Evolutionary conservation across 2,329 filamentous ascomycete species (phyloP), one percentile per base, ranked within the genome.

Genomic region (Aspergillus hiratsukae): DNA sequence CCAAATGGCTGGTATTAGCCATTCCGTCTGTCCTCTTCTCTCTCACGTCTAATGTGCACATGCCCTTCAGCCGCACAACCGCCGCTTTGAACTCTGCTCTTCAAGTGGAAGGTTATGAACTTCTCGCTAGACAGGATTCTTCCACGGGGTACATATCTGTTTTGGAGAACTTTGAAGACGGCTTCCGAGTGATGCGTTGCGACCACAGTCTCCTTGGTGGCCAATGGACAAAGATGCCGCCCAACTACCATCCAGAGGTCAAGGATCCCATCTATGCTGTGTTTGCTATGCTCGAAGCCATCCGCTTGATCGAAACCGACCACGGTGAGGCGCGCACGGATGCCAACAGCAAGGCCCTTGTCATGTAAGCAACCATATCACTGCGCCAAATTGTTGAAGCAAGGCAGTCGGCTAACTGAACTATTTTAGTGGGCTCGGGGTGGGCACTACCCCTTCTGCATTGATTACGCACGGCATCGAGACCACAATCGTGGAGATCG

Each of bases 131-230:
- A 10, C 81, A 84, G 62, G 94, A 97, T 73, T 96, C 91, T 0
- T 74, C 88, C 50, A 97, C 94, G 0, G 94, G 94, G 6, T 97
- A 99, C 69, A 80, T 99, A 46, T 96, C 93, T 0, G 90, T 99
- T 1, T 71, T 97, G 27, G 90, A 99, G 63, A 94, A 86, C 69
- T 69, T 81, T 7, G 75, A 86, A 4, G 80, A 84, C 41, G 83
- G 86, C 1, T 97, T 90, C 74, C 84, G 91, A 1, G 85, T 92
- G 17, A 84, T 99, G 81, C 85, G 94, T 58, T 97, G 91, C 71
- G 94, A 97, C 67, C 94, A 99, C 72, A 96, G 91, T 67, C 80
- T 99, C 31, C 81, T 99, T 1, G 94, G 94, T 43, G 94, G 94
- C 37, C 89, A 97, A 74, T 99, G 93, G 93, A 82, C 87, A 11